phyloP scores from a whole-genome alignment of 2,329 filamentous ascomycete species.

The Alternaria solani region DNA sequence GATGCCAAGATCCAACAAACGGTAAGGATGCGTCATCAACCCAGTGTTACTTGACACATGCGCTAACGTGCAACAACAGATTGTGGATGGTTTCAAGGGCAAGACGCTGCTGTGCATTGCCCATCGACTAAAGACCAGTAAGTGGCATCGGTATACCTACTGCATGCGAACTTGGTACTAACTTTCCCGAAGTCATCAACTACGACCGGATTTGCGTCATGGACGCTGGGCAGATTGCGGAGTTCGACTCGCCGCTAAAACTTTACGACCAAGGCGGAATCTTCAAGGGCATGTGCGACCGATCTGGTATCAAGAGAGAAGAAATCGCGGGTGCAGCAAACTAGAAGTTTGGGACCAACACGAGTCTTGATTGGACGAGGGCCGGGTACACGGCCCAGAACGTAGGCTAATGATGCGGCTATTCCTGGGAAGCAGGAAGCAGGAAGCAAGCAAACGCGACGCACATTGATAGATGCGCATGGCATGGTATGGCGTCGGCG shows the following conservation, averaged over 20 bases:
- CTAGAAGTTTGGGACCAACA: slow-evolving; percentile 1
- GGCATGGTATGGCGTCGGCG: slow-evolving; percentile 31
- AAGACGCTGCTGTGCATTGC: slow-evolving; percentile 93
- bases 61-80: slow-evolving; percentile 73
- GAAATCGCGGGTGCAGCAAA: slow-evolving; percentile 52
- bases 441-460: slow-evolving; percentile 7
- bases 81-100: slow-evolving; percentile 82
- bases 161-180: not conserved
- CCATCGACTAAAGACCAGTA: slow-evolving; percentile 78
- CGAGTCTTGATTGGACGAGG: slow-evolving; percentile 8
- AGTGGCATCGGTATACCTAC: not conserved
- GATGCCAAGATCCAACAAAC: slow-evolving; percentile 94
- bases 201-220: slow-evolving; percentile 98
- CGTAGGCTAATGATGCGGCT: slow-evolving; percentile 25
- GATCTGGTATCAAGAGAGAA: slow-evolving; percentile 74
- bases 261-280: slow-evolving; percentile 80
- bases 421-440: slow-evolving; percentile 3
- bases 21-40: slow-evolving; percentile 63
- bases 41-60: not conserved
- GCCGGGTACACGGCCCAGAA: slow-evolving; percentile 23
- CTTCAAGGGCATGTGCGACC: slow-evolving; percentile 88
- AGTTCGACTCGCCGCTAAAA: slow-evolving; percentile 78
- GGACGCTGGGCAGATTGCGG: slow-evolving; percentile 86
- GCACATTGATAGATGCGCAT: slow-evolving; percentile 21
- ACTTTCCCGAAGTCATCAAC: slow-evolving; percentile 69